Percentiles rank a stretch among this genome's conserved stretches.
Conservation (phyloP, 768 basidiomycete genomes). For the Pholiota conissans region DNA sequence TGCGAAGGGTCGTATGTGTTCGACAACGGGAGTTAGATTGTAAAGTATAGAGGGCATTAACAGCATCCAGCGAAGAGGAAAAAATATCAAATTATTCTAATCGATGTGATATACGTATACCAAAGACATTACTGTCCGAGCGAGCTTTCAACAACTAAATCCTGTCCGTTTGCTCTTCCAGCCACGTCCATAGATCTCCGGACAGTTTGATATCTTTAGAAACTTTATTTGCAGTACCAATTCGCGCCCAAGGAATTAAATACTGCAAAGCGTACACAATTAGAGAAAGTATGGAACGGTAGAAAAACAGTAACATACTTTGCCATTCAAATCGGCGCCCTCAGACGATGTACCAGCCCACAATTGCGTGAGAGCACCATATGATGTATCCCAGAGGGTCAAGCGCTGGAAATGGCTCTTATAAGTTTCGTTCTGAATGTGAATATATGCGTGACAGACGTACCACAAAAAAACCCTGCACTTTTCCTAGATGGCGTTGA, state of each 20-base stretch:
- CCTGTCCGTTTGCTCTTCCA: no score
- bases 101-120: no score
- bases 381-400: constrained; percentile 27
- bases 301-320: constrained; percentile 30
- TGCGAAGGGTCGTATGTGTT: no score
- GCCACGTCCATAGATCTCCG: no score
- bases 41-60: no score
- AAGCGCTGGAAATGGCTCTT: constrained; percentile 1
- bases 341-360: constrained; percentile 48
- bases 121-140: no score
- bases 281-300: neutral
- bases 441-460: neutral
- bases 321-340: constrained; percentile 41
- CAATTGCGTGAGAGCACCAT: constrained; percentile 49
- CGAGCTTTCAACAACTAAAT: no score
- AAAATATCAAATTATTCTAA: no score
- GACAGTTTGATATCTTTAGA: neutral
- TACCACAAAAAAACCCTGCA: constrained; percentile 8
- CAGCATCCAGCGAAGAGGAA: no score
- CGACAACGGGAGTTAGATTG: no score
- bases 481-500: constrained; percentile 19
- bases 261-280: constrained; percentile 25
- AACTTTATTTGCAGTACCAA: constrained; percentile 13
- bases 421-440: neutral
- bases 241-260: constrained; percentile 44